Conservation (phyloP, 305 asterid species). For the Stenogyne calaminthoides region DNA sequence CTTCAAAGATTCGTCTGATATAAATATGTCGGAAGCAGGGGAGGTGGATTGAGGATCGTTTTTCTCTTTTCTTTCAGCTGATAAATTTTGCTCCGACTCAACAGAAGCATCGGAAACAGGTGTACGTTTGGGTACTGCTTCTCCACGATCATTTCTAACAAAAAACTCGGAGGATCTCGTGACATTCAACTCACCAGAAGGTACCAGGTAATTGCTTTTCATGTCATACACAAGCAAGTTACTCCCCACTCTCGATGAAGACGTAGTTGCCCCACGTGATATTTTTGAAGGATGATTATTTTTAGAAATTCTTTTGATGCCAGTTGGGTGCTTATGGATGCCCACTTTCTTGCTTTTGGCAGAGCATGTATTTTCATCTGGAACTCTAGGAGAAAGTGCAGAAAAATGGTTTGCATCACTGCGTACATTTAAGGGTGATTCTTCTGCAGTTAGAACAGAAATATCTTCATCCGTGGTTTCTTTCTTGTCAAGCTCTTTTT, state of each 20-base stretch:
- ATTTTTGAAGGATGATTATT: slow-evolving; percentile 31
- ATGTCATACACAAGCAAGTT: slow-evolving; percentile 27
- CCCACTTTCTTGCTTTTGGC: slow-evolving; percentile 44
- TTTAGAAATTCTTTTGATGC: slow-evolving; percentile 49
- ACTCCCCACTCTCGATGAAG: slow-evolving; percentile 34
- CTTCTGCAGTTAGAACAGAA: slow-evolving; percentile 32
- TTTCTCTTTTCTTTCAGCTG: slow-evolving; percentile 38
- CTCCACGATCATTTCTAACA: slow-evolving; percentile 34
- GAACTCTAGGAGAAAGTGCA: slow-evolving; percentile 19
- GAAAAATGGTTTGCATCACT: slow-evolving; percentile 20
- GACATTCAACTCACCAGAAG: slow-evolving; percentile 27
- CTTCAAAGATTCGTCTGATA: slow-evolving; percentile 33
- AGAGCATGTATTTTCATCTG: slow-evolving; percentile 33
- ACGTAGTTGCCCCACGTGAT: slow-evolving; percentile 30
- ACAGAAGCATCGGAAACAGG: slow-evolving; percentile 27
- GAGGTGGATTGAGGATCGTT: slow-evolving; percentile 29
- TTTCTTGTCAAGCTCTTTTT: slow-evolving; percentile 32
- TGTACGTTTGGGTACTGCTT: slow-evolving; percentile 27
- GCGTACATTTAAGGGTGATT: slow-evolving; percentile 16
- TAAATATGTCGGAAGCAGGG: slow-evolving; percentile 25
- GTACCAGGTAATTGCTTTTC: slow-evolving; percentile 28
- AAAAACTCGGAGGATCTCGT: slow-evolving; percentile 22
- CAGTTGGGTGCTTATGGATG: slow-evolving; percentile 47
- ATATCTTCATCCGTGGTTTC: slow-evolving; percentile 40
- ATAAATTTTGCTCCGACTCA: slow-evolving; percentile 26